These are phyloP conservation scores for Bruguiera hainesii DNA, from an alignment of 441 rosid genomes.

Conservation along the genomic window DNA sequence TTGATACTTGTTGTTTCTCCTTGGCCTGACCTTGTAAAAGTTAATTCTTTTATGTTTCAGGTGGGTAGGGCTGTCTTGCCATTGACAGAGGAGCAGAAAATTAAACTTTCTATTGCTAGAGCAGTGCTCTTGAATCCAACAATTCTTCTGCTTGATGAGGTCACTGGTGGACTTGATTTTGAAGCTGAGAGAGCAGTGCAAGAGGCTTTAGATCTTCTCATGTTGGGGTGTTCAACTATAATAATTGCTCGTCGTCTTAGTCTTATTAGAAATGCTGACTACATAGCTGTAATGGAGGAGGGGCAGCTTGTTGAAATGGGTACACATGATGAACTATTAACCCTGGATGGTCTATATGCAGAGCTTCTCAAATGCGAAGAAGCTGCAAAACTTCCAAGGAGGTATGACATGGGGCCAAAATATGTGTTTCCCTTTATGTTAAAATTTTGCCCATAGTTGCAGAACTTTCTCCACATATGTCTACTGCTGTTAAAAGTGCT, in stretches of 20 bases:
- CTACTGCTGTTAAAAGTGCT: background rate
- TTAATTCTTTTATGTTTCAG: slow-evolving; percentile 39
- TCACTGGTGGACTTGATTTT: slow-evolving; percentile 94
- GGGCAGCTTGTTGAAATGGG: slow-evolving; percentile 99
- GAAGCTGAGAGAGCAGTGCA: slow-evolving; percentile 96
- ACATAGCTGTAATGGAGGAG: slow-evolving; percentile 99
- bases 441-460: background rate
- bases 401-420: slow-evolving; percentile 45
- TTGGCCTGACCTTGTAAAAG: slow-evolving; percentile 13
- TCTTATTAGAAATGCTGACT: slow-evolving; percentile 95
- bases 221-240: slow-evolving; percentile 97
- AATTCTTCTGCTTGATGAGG: slow-evolving; percentile 97
- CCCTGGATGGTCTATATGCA: slow-evolving; percentile 78
- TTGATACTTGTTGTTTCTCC: background rate
- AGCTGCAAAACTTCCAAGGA: slow-evolving; percentile 96
- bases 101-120: slow-evolving; percentile 94
- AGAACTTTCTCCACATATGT: background rate
- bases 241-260: slow-evolving; percentile 94
- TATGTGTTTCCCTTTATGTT: slow-evolving; percentile 2
- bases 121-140: slow-evolving; percentile 92
- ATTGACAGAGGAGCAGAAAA: slow-evolving; percentile 92
- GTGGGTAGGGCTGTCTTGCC: slow-evolving; percentile 88
- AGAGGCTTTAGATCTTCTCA: slow-evolving; percentile 87
- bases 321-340: slow-evolving; percentile 86
- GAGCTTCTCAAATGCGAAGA: slow-evolving; percentile 98